A percentile compares a stretch with the other conserved stretches of the same genome.
Conservation (phyloP, 768 basidiomycete genomes). For the Podaxis sp. region DNA sequence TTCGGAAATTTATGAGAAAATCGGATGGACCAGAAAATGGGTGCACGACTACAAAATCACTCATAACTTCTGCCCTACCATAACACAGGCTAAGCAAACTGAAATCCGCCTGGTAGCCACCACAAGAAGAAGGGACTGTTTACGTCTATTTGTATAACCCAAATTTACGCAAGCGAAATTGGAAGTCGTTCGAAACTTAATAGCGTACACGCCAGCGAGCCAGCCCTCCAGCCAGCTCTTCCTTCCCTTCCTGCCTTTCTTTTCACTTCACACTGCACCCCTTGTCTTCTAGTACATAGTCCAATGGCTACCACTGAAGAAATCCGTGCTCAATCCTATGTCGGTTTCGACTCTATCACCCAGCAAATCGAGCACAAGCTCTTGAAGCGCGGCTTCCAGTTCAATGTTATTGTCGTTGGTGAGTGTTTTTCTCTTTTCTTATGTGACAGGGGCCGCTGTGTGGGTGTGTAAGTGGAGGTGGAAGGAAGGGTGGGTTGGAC, state of each 20-base stretch:
- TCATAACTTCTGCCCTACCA: not conserved
- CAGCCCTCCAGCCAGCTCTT: not conserved
- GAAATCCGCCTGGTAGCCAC: not conserved
- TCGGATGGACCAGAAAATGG: not conserved
- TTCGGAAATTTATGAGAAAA: not conserved
- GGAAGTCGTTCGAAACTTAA: slow-evolving; percentile 13
- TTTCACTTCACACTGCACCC: not conserved
- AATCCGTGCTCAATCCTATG: slow-evolving; percentile 89
- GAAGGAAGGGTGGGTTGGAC: not conserved
- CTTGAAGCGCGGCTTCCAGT: slow-evolving; percentile 98
- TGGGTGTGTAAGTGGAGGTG: not conserved
- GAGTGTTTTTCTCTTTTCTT: slow-evolving; percentile 25
- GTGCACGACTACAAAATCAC: not conserved
- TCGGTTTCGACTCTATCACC: slow-evolving; percentile 98
- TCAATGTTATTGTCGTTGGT: slow-evolving; percentile 98
- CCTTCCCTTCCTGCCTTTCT: not conserved
- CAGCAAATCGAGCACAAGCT: slow-evolving; percentile 99
- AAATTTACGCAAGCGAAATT: slow-evolving; percentile 5
- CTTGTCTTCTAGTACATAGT: not conserved
- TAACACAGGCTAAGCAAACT: not conserved
- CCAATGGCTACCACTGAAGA: slow-evolving; percentile 43
- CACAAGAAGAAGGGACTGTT: not conserved
- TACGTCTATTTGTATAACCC: slow-evolving; percentile 1
- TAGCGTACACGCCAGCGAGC: slow-evolving; percentile 6
- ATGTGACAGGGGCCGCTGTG: not conserved